Conservation (phyloP, 225 moss, liverwort and hornwort species). For the Physcomitrellopsis africana region DNA sequence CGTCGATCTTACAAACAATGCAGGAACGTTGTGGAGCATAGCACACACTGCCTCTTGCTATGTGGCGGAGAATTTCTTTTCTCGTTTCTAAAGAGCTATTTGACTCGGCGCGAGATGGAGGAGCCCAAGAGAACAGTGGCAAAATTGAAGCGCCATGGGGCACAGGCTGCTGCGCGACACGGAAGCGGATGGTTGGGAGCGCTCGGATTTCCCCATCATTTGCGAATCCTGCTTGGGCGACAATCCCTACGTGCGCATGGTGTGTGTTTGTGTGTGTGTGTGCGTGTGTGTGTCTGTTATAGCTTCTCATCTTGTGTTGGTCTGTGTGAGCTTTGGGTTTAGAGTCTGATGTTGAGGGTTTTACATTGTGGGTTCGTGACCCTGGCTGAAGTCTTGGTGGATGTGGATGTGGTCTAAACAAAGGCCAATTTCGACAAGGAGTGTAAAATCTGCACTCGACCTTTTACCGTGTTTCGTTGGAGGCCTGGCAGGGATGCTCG, state of each 20-base stretch:
- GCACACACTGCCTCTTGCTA: too few species aligned
- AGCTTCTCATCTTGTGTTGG: not conserved
- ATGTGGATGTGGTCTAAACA: conserved; percentile 56
- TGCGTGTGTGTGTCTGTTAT: not conserved
- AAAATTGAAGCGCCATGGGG: conserved; percentile 46
- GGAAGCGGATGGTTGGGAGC: conserved; percentile 98
- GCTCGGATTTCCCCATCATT: conserved; percentile 93
- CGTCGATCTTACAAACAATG: too few species aligned
- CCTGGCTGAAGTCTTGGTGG: not conserved
- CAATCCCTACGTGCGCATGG: conserved; percentile 99
- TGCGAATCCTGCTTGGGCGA: conserved; percentile 98
- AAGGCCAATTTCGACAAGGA: conserved; percentile 99
- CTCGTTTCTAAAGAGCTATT: too few species aligned
- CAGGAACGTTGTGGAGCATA: too few species aligned
- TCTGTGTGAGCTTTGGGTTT: not conserved
- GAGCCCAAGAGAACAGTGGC: not conserved
- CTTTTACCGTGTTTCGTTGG: conserved; percentile 97
- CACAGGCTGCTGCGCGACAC: conserved; percentile 79
- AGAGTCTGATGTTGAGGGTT: not conserved
- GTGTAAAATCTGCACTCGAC: conserved; percentile 96
- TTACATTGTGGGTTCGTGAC: not conserved
- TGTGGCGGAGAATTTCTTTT: too few species aligned
- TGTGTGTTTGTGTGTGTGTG: conserved; percentile 31
- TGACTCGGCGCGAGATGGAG: not conserved
- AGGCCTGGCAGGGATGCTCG: conserved; percentile 95